Conservation (phyloP, 2,329 filamentous ascomycete genomes). For the Elsinoe australis region DNA sequence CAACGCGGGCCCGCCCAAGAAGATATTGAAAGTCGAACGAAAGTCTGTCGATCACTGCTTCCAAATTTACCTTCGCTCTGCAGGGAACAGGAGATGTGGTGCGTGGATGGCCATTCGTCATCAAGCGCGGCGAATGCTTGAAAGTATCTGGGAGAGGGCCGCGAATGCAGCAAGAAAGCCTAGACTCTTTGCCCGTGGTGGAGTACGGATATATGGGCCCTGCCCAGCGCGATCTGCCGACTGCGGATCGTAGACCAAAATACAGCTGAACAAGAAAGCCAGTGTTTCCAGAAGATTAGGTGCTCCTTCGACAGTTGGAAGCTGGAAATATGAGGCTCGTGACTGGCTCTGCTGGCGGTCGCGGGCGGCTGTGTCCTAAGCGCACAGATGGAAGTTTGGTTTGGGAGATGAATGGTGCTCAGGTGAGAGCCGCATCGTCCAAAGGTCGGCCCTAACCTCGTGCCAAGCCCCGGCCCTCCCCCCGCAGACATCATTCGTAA, state of each 20-base stretch:
- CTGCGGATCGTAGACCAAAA: not conserved
- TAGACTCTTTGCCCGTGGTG: constrained; percentile 2
- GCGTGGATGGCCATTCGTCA: constrained; percentile 15
- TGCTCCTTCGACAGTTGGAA: constrained; percentile 1
- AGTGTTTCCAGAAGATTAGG: constrained; percentile 10
- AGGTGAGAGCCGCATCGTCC: not conserved
- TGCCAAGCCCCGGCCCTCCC: not conserved
- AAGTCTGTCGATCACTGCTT: constrained; percentile 6
- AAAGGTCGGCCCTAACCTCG: not conserved
- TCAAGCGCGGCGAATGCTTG: not conserved
- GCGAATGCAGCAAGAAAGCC: constrained; percentile 14
- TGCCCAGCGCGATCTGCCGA: constrained; percentile 6
- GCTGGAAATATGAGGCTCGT: constrained; percentile 6
- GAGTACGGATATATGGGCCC: not conserved
- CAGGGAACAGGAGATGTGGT: constrained; percentile 11
- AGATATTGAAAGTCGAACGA: constrained; percentile 1
- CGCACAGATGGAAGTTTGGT: constrained; percentile 7
- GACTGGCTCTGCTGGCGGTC: not conserved
- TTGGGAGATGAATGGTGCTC: no score
- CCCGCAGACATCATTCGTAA: constrained; percentile 1
- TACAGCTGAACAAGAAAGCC: not conserved
- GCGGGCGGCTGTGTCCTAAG: constrained; percentile 8
- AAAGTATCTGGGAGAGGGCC: constrained; percentile 1
- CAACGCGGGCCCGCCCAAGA: not conserved
- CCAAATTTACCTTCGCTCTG: constrained; percentile 10